Evolutionary conservation across 2,329 filamentous ascomycete genomes (phyloP), one percentile per base, ranked within the genome.

Genomic region (Magnaporthiopsis incrustans): DNA sequence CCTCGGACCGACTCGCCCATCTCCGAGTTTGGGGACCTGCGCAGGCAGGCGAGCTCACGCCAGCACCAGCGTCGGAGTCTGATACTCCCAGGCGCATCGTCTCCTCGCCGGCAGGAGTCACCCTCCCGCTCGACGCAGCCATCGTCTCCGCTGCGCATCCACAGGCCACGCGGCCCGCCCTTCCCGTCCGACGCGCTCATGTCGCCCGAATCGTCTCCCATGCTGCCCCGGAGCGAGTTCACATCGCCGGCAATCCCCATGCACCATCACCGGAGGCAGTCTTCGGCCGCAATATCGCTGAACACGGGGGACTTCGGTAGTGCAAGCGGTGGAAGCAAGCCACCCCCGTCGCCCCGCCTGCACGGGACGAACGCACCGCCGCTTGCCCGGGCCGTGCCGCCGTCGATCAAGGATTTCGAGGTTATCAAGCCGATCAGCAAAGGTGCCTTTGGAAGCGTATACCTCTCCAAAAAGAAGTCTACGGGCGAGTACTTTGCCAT

Each of bases 341-440:
- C 88, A 22, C 92, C 94, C 0, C 83, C 90, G 1, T 99, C 95
- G 6, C 95, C 95, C 7, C 87, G 92, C 30, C 76, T 98, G 62
- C 86, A 84, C 60, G 89, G 91, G 3, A 89, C 89, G 26, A 88
- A 85, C 65, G 85, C 87, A 56, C 90, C 93, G 35, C 90, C 90
- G 1, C 92, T 96, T 74, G 91, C 92, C 61, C 89, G 92, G 65
- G 92, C 94, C 35, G 89, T 94, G 1, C 91, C 95, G 3, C 92
- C 94, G 10, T 99, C 96, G 0, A 99, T 99, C 78, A 98, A 98
- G 71, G 95, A 99, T 72, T 99, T 99, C 70, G 95, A 99, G 74
- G 97, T 99, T 69, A 97, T 99, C 78, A 99, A 99, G 73, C 95
- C 95, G 7, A 99, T 99, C 76, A 99, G 95, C 77, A 98, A 97